These are phyloP conservation scores for Lactarius psammicola DNA, from an alignment of 768 basidiomycete genomes.

Conservation along the genomic window DNA sequence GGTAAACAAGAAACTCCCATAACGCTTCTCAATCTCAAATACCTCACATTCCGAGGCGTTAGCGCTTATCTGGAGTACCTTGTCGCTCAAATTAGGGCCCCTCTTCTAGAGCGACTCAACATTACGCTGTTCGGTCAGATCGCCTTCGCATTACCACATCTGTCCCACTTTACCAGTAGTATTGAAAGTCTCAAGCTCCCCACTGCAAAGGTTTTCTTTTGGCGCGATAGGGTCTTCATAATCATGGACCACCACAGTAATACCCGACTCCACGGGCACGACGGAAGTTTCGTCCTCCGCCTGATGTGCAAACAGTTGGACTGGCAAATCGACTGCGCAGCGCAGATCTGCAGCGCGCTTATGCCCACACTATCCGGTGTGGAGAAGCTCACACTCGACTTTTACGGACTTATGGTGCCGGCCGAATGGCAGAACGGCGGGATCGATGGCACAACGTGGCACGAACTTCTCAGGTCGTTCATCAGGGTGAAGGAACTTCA, in stretches of 20 bases:
- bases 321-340: not conserved
- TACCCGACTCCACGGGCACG: fast-evolving
- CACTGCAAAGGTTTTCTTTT: not conserved
- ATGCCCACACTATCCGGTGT: not conserved
- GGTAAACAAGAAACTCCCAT: not conserved
- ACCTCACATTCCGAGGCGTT: not conserved
- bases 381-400: not conserved
- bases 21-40: not conserved
- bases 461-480: not conserved
- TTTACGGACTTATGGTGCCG: not conserved
- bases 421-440: not conserved
- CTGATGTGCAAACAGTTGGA: not conserved
- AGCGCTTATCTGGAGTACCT: not conserved
- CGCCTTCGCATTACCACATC: not conserved
- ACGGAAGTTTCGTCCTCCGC: not conserved
- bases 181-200: not conserved
- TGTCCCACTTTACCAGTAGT: not conserved
- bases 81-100: not conserved
- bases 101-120: not conserved
- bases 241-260: not conserved
- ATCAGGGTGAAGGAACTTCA: not conserved
- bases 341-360: not conserved
- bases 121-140: not conserved
- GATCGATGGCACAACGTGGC: not conserved
- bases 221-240: not conserved